These are phyloP conservation scores for Acidomyces sp. DNA, from an alignment of 495 filamentous ascomycete genomes.

Conservation along the genomic window DNA sequence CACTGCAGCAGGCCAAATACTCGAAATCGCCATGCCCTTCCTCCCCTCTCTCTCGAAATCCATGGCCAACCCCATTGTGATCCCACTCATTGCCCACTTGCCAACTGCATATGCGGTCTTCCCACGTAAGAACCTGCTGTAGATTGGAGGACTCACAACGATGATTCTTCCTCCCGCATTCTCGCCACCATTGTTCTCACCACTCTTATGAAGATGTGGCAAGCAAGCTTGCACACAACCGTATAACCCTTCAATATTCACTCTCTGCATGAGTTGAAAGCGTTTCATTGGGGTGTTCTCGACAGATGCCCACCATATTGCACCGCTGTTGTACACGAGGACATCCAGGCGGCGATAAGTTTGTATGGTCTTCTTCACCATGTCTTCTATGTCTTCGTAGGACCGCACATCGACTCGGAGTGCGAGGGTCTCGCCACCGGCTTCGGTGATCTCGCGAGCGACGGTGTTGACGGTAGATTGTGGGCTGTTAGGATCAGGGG, in stretches of 20 bases:
- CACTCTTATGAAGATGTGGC: constrained; percentile 43
- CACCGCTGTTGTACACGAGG: constrained; percentile 66
- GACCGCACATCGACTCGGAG: constrained; percentile 60
- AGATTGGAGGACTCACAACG: constrained; percentile 76
- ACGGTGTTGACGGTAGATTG: constrained; percentile 76
- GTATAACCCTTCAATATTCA: constrained; percentile 68
- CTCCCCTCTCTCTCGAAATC: constrained; percentile 59
- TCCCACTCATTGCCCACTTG: constrained; percentile 72
- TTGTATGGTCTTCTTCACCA: constrained; percentile 49
- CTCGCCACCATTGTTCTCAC: too few species aligned
- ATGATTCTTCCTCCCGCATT: constrained; percentile 47
- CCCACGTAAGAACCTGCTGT: constrained; percentile 69
- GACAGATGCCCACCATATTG: constrained; percentile 76
- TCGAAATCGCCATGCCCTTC: constrained; percentile 59
- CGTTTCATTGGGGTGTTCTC: constrained; percentile 61
- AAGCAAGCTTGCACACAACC: constrained; percentile 52
- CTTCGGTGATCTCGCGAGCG: constrained; percentile 58
- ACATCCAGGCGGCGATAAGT: constrained; percentile 56
- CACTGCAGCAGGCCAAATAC: constrained; percentile 70
- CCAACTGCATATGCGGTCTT: constrained; percentile 84
- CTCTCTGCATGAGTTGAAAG: constrained; percentile 68
- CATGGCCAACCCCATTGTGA: constrained; percentile 72
- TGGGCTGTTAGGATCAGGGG: constrained; percentile 69
- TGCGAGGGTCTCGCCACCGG: constrained; percentile 51
- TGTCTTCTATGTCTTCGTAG: constrained; percentile 44